These are phyloP conservation scores for Cruciata laevipes DNA, from an alignment of 257 asterid genomes.

Conservation along the genomic window DNA sequence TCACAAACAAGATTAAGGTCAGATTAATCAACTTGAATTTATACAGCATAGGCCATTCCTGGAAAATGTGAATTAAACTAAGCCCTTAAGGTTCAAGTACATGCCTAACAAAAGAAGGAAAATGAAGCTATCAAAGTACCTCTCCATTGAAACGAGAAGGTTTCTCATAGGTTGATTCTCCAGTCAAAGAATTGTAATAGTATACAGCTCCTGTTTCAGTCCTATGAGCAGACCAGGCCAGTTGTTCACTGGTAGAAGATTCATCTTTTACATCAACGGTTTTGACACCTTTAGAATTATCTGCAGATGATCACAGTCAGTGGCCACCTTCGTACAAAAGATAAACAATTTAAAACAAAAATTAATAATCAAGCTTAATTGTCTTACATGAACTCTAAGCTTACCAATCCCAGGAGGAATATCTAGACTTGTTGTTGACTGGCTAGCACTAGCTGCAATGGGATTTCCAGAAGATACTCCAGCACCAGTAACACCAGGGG, in stretches of 20 bases:
- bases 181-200: constrained; percentile 80
- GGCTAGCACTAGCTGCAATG: constrained; percentile 31
- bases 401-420: constrained; percentile 72
- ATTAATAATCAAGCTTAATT: constrained; percentile 6
- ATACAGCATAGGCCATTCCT: too few relatives aligned
- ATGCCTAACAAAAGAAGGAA: constrained; percentile 6
- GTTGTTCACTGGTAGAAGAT: constrained; percentile 36
- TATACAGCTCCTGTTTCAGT: constrained; percentile 73
- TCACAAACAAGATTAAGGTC: not conserved
- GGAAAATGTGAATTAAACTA: not conserved
- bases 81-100: not conserved
- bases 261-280: constrained; percentile 38
- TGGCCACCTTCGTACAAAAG: constrained; percentile 11
- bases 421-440: constrained; percentile 36
- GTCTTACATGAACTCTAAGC: constrained; percentile 19
- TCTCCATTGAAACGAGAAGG: constrained; percentile 77
- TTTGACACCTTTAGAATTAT: constrained; percentile 28
- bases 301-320: constrained; percentile 28
- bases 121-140: constrained; percentile 39
- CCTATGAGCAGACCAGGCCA: constrained; percentile 90
- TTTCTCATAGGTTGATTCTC: constrained; percentile 90
- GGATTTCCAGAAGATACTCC: constrained; percentile 44
- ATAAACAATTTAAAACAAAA: not conserved
- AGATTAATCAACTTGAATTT: not conserved
- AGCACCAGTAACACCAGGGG: constrained; percentile 66